Conservation (phyloP, 768 basidiomycete genomes). For the Tulasnella sp. region DNA sequence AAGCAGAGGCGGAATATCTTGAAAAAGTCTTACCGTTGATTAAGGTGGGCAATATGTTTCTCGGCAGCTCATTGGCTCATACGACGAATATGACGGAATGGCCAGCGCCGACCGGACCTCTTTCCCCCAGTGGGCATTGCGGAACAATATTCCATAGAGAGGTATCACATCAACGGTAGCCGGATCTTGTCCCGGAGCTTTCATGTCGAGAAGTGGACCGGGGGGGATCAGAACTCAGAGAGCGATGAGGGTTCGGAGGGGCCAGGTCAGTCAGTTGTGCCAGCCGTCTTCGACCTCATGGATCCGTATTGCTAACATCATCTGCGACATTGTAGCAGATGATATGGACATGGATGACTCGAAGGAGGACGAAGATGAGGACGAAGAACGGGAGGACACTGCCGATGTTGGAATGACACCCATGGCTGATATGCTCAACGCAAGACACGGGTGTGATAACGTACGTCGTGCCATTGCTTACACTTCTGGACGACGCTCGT, state of each 20-base stretch:
- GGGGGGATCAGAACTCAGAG: slow-evolving; percentile 37
- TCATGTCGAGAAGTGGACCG: slow-evolving; percentile 57
- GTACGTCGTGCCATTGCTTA: slow-evolving; percentile 45
- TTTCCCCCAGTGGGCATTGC: slow-evolving; percentile 53
- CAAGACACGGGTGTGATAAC: slow-evolving; percentile 77
- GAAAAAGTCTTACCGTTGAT: slow-evolving; percentile 68
- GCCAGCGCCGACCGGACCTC: slow-evolving; percentile 63
- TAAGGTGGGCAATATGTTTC: slow-evolving; percentile 45
- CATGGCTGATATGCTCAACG: slow-evolving; percentile 94
- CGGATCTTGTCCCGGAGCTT: slow-evolving; percentile 92
- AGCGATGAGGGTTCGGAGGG: slow-evolving; percentile 41
- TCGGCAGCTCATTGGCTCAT: background rate
- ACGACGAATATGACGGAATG: background rate
- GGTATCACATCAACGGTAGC: slow-evolving; percentile 87
- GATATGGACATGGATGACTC: slow-evolving; percentile 15
- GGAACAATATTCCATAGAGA: slow-evolving; percentile 59
- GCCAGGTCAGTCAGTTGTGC: slow-evolving; percentile 29
- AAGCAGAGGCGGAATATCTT: slow-evolving; percentile 71
- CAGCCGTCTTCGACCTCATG: slow-evolving; percentile 32
- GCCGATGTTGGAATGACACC: slow-evolving; percentile 84
- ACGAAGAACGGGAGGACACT: slow-evolving; percentile 32
- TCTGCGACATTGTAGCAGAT: background rate
- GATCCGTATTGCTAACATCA: slow-evolving; percentile 33
- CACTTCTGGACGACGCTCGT: slow-evolving; percentile 6
- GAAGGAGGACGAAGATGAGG: slow-evolving; percentile 26